Evolutionary conservation across 352 stramenopile genomes (phyloP).

Genomic region (Pythium coloratum): DNA sequence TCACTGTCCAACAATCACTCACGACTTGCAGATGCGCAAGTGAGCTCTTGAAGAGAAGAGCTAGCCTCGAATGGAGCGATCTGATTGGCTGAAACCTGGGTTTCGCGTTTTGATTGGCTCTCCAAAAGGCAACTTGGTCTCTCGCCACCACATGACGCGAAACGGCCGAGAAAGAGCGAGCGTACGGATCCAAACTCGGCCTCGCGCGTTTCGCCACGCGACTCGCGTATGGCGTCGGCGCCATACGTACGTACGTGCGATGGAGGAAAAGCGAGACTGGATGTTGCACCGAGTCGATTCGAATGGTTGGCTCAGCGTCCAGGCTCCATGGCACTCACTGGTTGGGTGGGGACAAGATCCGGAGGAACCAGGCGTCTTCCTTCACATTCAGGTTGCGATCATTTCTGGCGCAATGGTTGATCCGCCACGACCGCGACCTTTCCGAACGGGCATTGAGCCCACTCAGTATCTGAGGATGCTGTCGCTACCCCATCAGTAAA

Average conservation of each 20-base stretch:
- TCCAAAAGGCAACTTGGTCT: slow-evolving; percentile 6
- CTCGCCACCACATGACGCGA: slow-evolving; percentile 5
- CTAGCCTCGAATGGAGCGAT: background rate
- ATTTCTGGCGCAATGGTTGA: background rate
- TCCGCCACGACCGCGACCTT: background rate
- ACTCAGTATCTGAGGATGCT: background rate
- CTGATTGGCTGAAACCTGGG: slow-evolving; percentile 7
- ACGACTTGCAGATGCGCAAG: background rate
- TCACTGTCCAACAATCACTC: background rate
- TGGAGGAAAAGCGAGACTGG: background rate
- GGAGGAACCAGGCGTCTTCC: background rate
- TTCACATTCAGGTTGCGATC: background rate
- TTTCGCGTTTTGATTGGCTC: slow-evolving; percentile 11
- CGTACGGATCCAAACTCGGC: background rate
- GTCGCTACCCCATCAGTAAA: background rate
- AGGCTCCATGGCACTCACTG: background rate
- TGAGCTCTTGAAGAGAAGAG: slow-evolving; percentile 4
- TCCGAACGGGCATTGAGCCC: background rate
- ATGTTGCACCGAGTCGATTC: background rate
- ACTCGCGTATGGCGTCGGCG: background rate
- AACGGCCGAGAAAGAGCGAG: slow-evolving; percentile 5
- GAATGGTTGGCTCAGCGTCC: too few relatives aligned
- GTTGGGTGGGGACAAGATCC: background rate
- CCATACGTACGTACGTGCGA: background rate
- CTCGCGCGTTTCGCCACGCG: slow-evolving; percentile 11